These are phyloP conservation scores for Udeniomyces megalosporus DNA, from an alignment of 768 basidiomycete genomes.

Conservation along the genomic window DNA sequence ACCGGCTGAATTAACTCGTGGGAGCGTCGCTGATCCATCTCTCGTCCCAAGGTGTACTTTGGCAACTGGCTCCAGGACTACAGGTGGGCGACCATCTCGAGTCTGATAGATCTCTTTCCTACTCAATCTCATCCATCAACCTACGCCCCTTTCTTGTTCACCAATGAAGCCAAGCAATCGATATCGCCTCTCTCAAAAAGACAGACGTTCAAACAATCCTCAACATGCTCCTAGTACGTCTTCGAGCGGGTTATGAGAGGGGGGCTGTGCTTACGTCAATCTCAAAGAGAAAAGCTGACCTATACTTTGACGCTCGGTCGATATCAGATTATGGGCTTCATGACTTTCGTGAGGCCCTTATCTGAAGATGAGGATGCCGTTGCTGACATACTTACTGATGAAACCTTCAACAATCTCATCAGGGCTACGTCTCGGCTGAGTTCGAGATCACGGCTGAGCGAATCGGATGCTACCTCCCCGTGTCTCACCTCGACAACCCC, in stretches of 20 bases:
- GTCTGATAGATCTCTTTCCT: no score
- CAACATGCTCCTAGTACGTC: conserved; percentile 77
- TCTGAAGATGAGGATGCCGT: no score
- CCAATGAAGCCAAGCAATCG: conserved; percentile 79
- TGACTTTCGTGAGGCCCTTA: conserved; percentile 36
- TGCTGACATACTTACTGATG: no score
- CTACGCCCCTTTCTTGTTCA: no score
- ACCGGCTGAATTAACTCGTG: conserved; percentile 36
- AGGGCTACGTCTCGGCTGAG: conserved; percentile 60
- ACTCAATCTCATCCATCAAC: no score
- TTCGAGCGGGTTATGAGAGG: no score
- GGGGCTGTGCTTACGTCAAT: no score
- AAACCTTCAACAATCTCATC: no score
- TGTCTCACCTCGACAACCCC: conserved; percentile 80
- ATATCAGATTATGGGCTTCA: conserved; percentile 77
- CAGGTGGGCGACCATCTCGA: no score
- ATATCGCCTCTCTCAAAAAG: conserved; percentile 34
- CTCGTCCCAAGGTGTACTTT: conserved; percentile 31
- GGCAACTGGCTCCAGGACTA: conserved; percentile 23
- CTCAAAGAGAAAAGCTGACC: no score
- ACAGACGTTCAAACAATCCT: conserved; percentile 59
- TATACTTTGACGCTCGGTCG: no score
- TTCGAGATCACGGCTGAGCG: conserved; percentile 77
- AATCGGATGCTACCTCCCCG: conserved; percentile 64
- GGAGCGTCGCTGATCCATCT: conserved; percentile 37